Base-by-base conservation (phyloP, 495 filamentous ascomycete species). In the Tetracladium marchalianum region DNA sequence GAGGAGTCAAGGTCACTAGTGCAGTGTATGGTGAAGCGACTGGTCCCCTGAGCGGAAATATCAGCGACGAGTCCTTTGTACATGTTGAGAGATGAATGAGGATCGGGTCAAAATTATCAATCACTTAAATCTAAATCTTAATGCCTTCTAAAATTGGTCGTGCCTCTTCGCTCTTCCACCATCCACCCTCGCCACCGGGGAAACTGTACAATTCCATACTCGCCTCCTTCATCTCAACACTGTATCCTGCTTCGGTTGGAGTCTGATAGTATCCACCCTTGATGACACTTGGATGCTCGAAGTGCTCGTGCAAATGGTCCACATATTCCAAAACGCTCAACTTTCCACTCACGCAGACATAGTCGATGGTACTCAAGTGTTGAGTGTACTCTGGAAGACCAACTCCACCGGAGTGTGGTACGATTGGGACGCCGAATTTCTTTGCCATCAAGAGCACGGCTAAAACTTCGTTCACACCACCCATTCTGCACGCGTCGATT, bases 351-450 rank as follows among this genome's bases (percentile, higher is more conserved):
- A 96, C 86, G 45, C 83, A 82, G 4, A 96, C 85, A 52, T 96
- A 96, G 64, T 96, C 90, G 54, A 96, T 92, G 1, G 87, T 95
- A 65, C 81, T 87, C 43, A 96, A 63, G 58, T 96, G 90, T 68
- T 94, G 88, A 0, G 90, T 95, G 65, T 95, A 94, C 64, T 96
- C 90, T 6, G 90, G 89, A 46, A 96, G 67, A 5, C 89, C 89
- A 4, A 96, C 89, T 51, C 90, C 90, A 8, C 90, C 90, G 3
- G 76, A 82, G 63, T 95, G 89, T 1, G 89, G 89, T 15, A 95
- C 87, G 49, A 94, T 81, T 2, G 88, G 89, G 12, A 94, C 73
- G 10, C 72, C 71, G 55, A 80, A 84, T 70, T 96, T 96, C 60
- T 82, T 83, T 12, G 90, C 90, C 68, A 96, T 82, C 1, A 95